Base-by-base conservation (phyloP, 2,329 filamentous ascomycete species). In the Phoma herbarum region DNA sequence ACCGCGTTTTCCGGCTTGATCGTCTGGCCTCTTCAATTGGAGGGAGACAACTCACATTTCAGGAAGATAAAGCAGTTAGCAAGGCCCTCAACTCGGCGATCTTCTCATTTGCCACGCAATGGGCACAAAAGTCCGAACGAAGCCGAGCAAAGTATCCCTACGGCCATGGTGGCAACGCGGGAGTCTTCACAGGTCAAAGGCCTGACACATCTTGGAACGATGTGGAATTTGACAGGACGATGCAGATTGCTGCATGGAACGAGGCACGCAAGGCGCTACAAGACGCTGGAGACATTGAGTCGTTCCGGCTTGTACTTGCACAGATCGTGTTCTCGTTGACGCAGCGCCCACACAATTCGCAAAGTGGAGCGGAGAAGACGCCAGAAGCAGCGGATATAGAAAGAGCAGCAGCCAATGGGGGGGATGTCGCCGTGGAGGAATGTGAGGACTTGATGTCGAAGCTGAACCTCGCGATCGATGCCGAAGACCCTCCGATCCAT, bases 101-200 rank as follows among this genome's bases (percentile, higher is more conserved):
- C 46, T 81, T 84, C 75, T 80, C 83, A 0, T 85, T 85, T 67
- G 81, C 83, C 4, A 80, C 82, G 0, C 83, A 85, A 61, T 84
- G 83, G 81, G 70, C 72, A 2, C 73, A 74, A 26, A 69, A 69
- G 4, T 69, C 69, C 25, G 55, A 67, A 43, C 63, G 67, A 57
- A 69, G 67, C 52, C 68, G 60, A 43, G 61, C 66, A 7, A 71
- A 66, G 29, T 76, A 75, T 57, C 71, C 74, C 5, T 74, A 70
- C 61, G 58, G 66, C 28, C 63, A 60, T 22, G 58, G 55, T 18
- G 57, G 58, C 2, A 46, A 42, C 10, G 61, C 14, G 51, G 49
- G 52, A 42, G 64, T 64, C 1, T 67, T 64, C 33, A 48, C 54
- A 18, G 42, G 55, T 8, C 49, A 61, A 7, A 51, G 18, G n/a